Evolutionary conservation across 345 rosid genomes (phyloP), one percentile per base, ranked within the genome.

Genomic region (Dipteronia dyeriana): DNA sequence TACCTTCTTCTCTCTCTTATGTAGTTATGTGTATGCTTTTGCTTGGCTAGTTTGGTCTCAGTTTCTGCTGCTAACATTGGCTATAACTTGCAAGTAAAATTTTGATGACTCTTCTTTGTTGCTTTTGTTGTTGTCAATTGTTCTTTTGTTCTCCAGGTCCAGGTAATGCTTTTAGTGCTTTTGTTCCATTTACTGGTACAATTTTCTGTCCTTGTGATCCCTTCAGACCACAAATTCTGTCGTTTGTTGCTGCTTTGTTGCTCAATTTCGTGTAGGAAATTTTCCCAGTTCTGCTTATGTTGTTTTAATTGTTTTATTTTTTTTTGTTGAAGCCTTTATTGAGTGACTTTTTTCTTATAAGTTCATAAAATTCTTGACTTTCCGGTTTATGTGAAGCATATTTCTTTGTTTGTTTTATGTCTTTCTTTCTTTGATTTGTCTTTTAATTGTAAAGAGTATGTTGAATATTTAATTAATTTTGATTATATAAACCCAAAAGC

Each of bases 1-100:
- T 76, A 80, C 45, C 76, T 82, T 79, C 82, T 75, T 71, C 76
- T 22, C 13, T 53, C 59, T 49, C 29, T 79, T n/a, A n/a, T n/a
- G n/a, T n/a, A n/a, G 34, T 22, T 45, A 60, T 82, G 79, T 75
- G 84, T 74, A 25, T 45, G 34, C 76, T 78, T 70, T 66, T 20
- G 43, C 70, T 84, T 82, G 85, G 84, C 66, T 68, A 68, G 70
- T 81, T 81, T 41, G 71, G 73, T 79, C 77, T 76, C 72, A 39
- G 59, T 75, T 86, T 79, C 83, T 53, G 83, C 87, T 69, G 54
- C 78, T 67, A 62, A 75, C 56, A 29, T 73, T 82, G 75, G 75
- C 79, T 34, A 34, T 34, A 34, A 34, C 38, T 34, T 66, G 84
- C 67, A 84, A 78, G 84, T 81, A 72, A 25, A 39, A 61, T 77